Conservation (phyloP, 352 stramenopile species). For the Pythium folliculosum region DNA sequence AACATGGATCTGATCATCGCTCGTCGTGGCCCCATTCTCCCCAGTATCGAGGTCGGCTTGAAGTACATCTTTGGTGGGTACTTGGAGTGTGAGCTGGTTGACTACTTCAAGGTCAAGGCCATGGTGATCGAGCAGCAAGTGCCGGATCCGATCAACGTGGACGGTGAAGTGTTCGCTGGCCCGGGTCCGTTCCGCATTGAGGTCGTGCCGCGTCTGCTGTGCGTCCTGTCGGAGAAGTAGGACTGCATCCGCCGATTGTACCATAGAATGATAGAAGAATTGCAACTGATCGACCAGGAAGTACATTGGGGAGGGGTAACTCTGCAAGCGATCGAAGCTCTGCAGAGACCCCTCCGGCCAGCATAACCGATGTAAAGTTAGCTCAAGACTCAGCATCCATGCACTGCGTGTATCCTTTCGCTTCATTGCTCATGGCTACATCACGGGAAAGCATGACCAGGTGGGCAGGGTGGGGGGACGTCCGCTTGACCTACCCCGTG, state of each 20-base stretch:
- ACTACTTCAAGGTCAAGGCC: slow-evolving; percentile 81
- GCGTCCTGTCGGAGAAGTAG: slow-evolving; percentile 80
- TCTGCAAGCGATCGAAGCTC: slow-evolving; percentile 12
- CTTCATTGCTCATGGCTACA: slow-evolving; percentile 23
- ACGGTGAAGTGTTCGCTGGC: slow-evolving; percentile 69
- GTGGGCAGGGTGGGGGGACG: not conserved
- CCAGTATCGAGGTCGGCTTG: slow-evolving; percentile 52
- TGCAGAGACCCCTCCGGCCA: not conserved
- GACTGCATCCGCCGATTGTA: not conserved
- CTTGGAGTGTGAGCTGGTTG: slow-evolving; percentile 55
- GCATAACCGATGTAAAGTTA: not conserved
- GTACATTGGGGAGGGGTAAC: not conserved
- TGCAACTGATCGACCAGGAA: not conserved
- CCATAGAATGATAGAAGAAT: slow-evolving; percentile 4
- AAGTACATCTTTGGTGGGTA: slow-evolving; percentile 61
- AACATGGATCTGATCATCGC: slow-evolving; percentile 80
- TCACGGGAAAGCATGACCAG: not conserved
- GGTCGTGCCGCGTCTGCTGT: slow-evolving; percentile 68
- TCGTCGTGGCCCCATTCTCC: slow-evolving; percentile 44
- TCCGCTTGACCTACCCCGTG: slow-evolving; percentile 19
- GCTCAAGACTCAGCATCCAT: not conserved
- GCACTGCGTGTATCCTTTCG: not conserved
- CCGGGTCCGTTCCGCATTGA: slow-evolving; percentile 72
- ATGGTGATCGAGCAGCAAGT: slow-evolving; percentile 68
- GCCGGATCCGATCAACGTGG: slow-evolving; percentile 72